Evolutionary conservation across 768 basidiomycete genomes (phyloP).

Genomic region (Lactarius deliciosus): DNA sequence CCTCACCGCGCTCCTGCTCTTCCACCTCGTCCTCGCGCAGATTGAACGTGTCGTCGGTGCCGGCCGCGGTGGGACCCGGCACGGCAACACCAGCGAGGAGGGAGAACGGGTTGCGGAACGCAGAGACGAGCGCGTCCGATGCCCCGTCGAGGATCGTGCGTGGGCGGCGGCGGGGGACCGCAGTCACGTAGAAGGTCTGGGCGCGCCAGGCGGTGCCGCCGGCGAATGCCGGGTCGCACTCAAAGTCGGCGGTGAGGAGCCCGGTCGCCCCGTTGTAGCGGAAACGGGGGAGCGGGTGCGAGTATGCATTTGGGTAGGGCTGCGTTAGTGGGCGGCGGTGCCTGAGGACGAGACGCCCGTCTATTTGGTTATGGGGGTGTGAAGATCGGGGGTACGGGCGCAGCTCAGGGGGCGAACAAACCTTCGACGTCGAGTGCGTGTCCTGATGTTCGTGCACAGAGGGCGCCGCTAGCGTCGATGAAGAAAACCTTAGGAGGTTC

Average conservation of each 20-base stretch:
- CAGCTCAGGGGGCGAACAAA: conserved; percentile 33
- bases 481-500: conserved; percentile 64
- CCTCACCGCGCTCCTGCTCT: conserved; percentile 76
- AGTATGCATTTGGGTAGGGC: conserved; percentile 76
- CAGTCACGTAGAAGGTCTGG: conserved; percentile 60
- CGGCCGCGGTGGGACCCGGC: conserved; percentile 31
- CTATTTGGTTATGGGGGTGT: conserved; percentile 38
- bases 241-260: conserved; percentile 61
- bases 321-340: conserved; percentile 73
- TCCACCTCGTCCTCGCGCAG: conserved; percentile 74
- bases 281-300: conserved; percentile 75
- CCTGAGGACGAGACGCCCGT: conserved; percentile 65
- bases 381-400: background rate
- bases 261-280: conserved; percentile 52
- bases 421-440: conserved; percentile 83
- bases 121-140: conserved; percentile 59
- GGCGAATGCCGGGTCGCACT: conserved; percentile 59
- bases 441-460: conserved; percentile 77
- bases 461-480: conserved; percentile 70
- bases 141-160: conserved; percentile 72
- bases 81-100: conserved; percentile 39
- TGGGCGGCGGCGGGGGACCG: conserved; percentile 67
- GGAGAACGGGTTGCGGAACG: conserved; percentile 58
- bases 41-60: conserved; percentile 41
- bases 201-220: conserved; percentile 52